Base-by-base conservation (phyloP, 2,329 filamentous ascomycete species). In the Nothophoma quercina region DNA sequence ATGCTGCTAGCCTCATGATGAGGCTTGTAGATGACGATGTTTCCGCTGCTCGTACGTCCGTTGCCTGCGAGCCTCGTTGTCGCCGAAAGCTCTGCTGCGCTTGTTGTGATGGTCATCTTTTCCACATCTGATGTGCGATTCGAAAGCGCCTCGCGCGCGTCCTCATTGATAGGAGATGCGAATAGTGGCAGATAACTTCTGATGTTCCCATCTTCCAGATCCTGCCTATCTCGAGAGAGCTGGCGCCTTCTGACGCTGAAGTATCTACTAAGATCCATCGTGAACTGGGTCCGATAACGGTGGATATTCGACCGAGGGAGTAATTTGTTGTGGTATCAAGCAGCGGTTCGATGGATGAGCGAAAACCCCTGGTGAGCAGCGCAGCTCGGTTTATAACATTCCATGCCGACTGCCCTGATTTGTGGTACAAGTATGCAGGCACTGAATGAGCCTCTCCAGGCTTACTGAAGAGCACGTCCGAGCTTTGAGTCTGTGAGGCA, bases 1-100 rank as follows among this genome's bases (percentile, higher is more conserved):
- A 83, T 78, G 9, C 81, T 79, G 15, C 77, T 83, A 2, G 81
- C 79, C 64, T 83, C 81, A 33, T 66, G 62, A 35, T 65, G 62
- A 23, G 51, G 55, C 32, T 65, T 68, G 50, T 66, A 66, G n/a
- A 64, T 60, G 35, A 66, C 58, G n/a, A 61, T 36, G 13, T 66
- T 66, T 1, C 55, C 58, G 32, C 56, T 56, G 19, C 63, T 66
- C 15, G 58, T 64, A 15, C 52, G 57, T 9, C 55, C 55, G 12
- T 52, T 59, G 2, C 58, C 58, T 4, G 58, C 56, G 9, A 63
- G 35, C 28, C 54, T 58, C 7, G 53, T 48, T 12, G 59, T 58
- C 2, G 42, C 49, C 13, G 52, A 59, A 34, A 36, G 38, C 25
- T 33, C 45, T 10, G 29, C 45, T 19, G 46, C 55, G 16, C 50